A percentile compares a stretch with the other conserved stretches of the same genome.
Conservation (phyloP, 2,329 filamentous ascomycete species). For the Trichoderma pleuroti region DNA sequence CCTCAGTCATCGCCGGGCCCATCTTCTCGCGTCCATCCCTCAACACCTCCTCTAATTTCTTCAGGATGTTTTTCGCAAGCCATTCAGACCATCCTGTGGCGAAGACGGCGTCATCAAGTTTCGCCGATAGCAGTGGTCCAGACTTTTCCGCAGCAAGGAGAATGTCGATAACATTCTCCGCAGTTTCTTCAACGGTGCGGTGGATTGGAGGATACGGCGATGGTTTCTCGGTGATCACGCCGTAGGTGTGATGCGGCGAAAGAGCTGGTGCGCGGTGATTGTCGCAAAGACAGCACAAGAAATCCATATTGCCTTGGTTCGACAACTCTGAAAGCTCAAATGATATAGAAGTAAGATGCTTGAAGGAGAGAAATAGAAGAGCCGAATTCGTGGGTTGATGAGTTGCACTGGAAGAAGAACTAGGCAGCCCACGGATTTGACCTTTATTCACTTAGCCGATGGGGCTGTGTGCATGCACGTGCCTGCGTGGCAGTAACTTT, state of each 20-base stretch:
- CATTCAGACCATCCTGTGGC: slow-evolving; percentile 5
- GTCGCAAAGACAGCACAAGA: background rate
- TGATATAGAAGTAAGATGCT: background rate
- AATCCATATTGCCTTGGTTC: background rate
- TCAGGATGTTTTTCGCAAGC: slow-evolving; percentile 8
- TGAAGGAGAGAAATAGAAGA: background rate
- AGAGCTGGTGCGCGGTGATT: background rate
- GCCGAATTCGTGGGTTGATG: background rate
- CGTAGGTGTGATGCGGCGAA: background rate
- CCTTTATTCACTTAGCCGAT: background rate
- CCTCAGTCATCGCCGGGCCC: slow-evolving; percentile 2
- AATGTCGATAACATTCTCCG: background rate
- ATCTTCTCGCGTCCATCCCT: background rate
- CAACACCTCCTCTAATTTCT: slow-evolving; percentile 1
- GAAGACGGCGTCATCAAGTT: slow-evolving; percentile 1
- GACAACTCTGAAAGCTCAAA: background rate
- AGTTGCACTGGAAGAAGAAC: background rate
- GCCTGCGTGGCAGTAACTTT: background rate
- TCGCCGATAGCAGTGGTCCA: background rate
- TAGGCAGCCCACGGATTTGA: background rate
- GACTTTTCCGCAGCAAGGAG: background rate
- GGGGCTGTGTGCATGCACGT: background rate
- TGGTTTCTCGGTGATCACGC: background rate
- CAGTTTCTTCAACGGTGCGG: background rate
- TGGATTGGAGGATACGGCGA: background rate